Conservation (phyloP, 768 basidiomycete genomes). For the Guyanaporus albipodus region DNA sequence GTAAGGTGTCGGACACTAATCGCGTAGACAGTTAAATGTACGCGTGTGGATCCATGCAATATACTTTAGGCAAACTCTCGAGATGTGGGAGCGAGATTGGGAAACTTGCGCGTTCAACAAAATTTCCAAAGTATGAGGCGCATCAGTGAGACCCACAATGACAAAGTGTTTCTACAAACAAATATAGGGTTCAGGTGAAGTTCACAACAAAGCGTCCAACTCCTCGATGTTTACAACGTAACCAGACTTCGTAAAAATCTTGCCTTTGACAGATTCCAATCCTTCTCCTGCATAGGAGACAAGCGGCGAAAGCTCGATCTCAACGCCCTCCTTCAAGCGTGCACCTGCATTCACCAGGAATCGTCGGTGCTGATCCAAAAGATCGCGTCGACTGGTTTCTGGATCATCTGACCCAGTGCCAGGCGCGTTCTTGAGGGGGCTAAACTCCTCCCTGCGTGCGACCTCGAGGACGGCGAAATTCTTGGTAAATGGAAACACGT, state of each 20-base stretch:
- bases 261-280: conserved; percentile 71
- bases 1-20: conserved; percentile 42
- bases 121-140: neutral
- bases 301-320: conserved; percentile 87
- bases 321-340: conserved; percentile 61
- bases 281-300: conserved; percentile 94
- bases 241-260: conserved; percentile 73
- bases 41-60: conserved; percentile 12
- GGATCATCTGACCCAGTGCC: conserved; percentile 89
- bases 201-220: conserved; percentile 62
- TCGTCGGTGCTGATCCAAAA: conserved; percentile 81
- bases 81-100: no score
- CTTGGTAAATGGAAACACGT: conserved; percentile 92
- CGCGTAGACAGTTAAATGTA: conserved; percentile 41
- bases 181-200: conserved; percentile 3
- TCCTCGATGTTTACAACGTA: conserved; percentile 62
- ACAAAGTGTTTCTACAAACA: conserved; percentile 4
- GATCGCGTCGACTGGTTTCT: conserved; percentile 83
- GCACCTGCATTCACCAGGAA: conserved; percentile 84
- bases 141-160: no score
- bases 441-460: conserved; percentile 85
- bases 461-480: conserved; percentile 87
- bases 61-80: conserved; percentile 9
- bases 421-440: conserved; percentile 95
- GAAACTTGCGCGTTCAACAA: no score